Evolutionary conservation across 2,329 filamentous ascomycete species (phyloP).

Genomic region (Penicillium occitanis): DNA sequence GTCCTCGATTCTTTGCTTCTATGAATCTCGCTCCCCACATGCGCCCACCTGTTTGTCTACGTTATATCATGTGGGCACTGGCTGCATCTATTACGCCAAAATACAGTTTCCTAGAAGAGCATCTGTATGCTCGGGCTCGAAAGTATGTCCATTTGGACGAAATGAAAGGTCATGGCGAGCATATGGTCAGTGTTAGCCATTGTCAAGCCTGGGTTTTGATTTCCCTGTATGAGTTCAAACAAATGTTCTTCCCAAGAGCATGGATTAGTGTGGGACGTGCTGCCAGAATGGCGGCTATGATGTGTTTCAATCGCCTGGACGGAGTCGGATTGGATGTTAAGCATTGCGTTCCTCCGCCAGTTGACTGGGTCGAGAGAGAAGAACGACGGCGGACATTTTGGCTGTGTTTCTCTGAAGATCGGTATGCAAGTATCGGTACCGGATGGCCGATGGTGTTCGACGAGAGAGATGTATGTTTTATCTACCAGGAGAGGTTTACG

Average conservation of each 20-base stretch:
- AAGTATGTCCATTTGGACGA: conserved; percentile 91
- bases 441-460: conserved; percentile 96
- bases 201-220: conserved; percentile 81
- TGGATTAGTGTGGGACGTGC: conserved; percentile 89
- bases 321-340: conserved; percentile 83
- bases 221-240: conserved; percentile 87
- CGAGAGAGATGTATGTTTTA: conserved; percentile 68
- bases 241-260: conserved; percentile 94
- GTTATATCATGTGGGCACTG: conserved; percentile 95
- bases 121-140: conserved; percentile 85
- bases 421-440: conserved; percentile 92
- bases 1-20: conserved; percentile 78
- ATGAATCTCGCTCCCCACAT: conserved; percentile 86
- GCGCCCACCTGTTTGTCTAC: conserved; percentile 80
- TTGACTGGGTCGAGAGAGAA: conserved; percentile 92
- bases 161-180: conserved; percentile 87
- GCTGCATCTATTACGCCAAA: conserved; percentile 85
- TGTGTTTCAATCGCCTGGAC: conserved; percentile 85
- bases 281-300: conserved; percentile 83
- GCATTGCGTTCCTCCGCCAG: conserved; percentile 79
- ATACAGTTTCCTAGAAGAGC: conserved; percentile 73
- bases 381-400: conserved; percentile 91
- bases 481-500: no score
- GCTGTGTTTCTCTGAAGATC: conserved; percentile 87
- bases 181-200: conserved; percentile 80